Evolutionary conservation across 208 protist species (phyloP).

Genomic region (Leishmania tropica): DNA sequence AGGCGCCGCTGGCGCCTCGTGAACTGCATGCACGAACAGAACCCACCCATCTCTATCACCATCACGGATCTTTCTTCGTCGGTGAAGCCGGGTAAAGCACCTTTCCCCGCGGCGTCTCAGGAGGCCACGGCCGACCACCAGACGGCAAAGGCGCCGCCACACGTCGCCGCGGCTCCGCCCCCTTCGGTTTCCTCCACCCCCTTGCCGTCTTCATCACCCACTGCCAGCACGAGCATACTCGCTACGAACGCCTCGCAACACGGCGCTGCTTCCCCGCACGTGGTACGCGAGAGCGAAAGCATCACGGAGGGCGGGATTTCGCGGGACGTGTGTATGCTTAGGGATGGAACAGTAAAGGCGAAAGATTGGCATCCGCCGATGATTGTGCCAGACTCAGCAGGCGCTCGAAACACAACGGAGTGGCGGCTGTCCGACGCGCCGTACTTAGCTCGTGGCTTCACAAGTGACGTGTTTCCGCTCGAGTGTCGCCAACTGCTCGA

Average conservation of each 20-base stretch:
- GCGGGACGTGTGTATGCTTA: neutral
- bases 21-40: constrained; percentile 9
- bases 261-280: neutral
- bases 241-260: neutral
- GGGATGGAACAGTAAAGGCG: too few relatives aligned
- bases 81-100: neutral
- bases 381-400: neutral
- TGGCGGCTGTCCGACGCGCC: neutral
- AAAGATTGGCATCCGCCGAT: neutral
- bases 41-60: neutral
- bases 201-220: neutral
- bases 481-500: constrained; percentile 8
- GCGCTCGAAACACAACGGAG: neutral
- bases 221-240: neutral
- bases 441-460: neutral
- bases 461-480: neutral
- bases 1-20: neutral
- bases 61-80: neutral
- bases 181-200: neutral
- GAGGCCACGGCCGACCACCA: neutral
- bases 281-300: neutral
- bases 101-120: neutral
- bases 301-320: neutral
- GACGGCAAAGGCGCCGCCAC: neutral
- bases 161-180: neutral